These are phyloP conservation scores for Penicillium sp. DNA, from an alignment of 2,329 filamentous ascomycete genomes.

Conservation along the genomic window DNA sequence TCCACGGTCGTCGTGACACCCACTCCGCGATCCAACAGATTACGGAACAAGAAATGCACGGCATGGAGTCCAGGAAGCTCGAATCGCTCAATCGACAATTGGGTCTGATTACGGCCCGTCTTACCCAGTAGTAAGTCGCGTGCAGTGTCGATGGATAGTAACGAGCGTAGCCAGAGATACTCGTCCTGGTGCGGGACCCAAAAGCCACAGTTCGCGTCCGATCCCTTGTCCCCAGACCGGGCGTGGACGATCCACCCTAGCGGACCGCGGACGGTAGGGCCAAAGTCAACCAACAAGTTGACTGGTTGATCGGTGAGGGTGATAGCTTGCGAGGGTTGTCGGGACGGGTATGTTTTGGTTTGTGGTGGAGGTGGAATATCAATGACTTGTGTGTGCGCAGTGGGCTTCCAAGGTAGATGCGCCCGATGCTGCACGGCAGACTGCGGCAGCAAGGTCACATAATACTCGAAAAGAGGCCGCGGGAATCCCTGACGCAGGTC, in stretches of 20 bases:
- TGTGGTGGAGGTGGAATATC: constrained; percentile 17
- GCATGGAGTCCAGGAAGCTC: constrained; percentile 42
- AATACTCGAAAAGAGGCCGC: constrained; percentile 31
- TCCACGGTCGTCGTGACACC: constrained; percentile 34
- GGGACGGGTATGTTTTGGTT: constrained; percentile 19
- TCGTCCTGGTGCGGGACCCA: constrained; percentile 42
- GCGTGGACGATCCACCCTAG: constrained; percentile 35
- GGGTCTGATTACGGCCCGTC: constrained; percentile 3
- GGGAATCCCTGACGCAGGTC: constrained; percentile 33
- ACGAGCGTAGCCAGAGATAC: constrained; percentile 39
- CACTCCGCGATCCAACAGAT: constrained; percentile 35
- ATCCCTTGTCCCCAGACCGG: constrained; percentile 43
- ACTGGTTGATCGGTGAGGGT: constrained; percentile 9
- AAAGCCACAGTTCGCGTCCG: constrained; percentile 44
- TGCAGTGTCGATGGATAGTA: constrained; percentile 16
- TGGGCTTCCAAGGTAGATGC: constrained; percentile 26
- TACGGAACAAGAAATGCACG: constrained; percentile 39
- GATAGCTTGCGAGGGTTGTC: constrained; percentile 19
- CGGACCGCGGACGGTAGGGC: constrained; percentile 21
- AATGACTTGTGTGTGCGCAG: constrained; percentile 16
- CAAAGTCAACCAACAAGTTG: constrained; percentile 19
- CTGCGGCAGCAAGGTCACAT: constrained; percentile 26
- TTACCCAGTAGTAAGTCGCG: constrained; percentile 19
- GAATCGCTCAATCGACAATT: constrained; percentile 40
- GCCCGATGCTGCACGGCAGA: constrained; percentile 20